phyloP scores from a whole-genome alignment of 192 early-diverging fungal genomes.

The Geosiphon pyriformis region DNA sequence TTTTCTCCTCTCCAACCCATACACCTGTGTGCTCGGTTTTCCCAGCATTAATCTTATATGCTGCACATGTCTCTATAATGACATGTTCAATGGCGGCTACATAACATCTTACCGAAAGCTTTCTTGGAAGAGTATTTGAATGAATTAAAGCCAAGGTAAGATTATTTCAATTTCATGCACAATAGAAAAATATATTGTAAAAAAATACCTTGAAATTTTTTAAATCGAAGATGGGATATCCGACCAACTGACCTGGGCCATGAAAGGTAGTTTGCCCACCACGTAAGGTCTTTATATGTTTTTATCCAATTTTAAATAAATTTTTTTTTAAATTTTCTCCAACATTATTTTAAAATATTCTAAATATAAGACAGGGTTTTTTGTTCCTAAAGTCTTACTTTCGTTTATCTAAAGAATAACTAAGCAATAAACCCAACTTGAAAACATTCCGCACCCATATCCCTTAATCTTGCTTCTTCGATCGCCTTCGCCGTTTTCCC shows the following conservation, averaged over 20 bases:
- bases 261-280: conserved; percentile 97
- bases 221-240: conserved; percentile 86
- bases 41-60: conserved; percentile 59
- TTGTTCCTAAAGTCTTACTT: conserved; percentile 1
- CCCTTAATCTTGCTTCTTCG: conserved; percentile 44
- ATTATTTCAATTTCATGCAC: not conserved
- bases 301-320: too few relatives aligned
- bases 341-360: too few relatives aligned
- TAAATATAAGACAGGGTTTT: too few relatives aligned
- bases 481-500: conserved; percentile 39
- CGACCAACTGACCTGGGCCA: conserved; percentile 94
- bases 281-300: conserved; percentile 63
- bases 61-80: conserved; percentile 66
- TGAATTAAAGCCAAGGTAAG: not conserved
- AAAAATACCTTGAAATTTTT: conserved; percentile 55
- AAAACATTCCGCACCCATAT: conserved; percentile 67
- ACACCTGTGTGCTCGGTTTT: conserved; percentile 82
- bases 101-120: conserved; percentile 69
- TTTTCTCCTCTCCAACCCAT: conserved; percentile 83
- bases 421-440: conserved; percentile 33
- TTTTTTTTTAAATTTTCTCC: too few relatives aligned
- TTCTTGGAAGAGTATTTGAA: not conserved
- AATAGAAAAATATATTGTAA: conserved; percentile 3
- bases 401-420: conserved; percentile 11
- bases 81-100: conserved; percentile 73